Evolutionary conservation across 2,329 filamentous ascomycete species (phyloP), one percentile per base, ranked within the genome.

Genomic region (Dryadomyces quercus-mongolicae): DNA sequence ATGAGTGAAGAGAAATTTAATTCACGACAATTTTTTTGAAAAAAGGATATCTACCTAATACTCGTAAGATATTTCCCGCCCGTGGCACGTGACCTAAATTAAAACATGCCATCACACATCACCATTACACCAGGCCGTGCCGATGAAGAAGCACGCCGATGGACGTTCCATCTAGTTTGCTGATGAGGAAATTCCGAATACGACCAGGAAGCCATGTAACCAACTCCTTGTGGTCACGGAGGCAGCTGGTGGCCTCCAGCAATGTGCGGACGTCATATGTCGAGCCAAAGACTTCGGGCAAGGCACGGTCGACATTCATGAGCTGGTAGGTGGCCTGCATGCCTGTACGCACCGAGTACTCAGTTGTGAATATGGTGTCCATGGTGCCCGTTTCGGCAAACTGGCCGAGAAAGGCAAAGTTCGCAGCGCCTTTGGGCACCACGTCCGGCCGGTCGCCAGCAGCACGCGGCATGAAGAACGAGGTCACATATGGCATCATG

Each of bases 401-500:
- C 58, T 71, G 69, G 13, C 70, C 69, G 38, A 72, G 60, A 20
- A 71, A 61, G 1, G 65, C 70, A 49, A 71, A 59, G 59, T 72
- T 73, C 21, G 57, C 62, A 22, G 63, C 63, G 5, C 64, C 65
- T 18, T 63, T 53, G 0, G 70, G 70, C 47, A 71, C 65, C 0
- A 71, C 63, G n/a, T 61, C 55, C 3, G 70, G 70, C 2, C 71
- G 65, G 60, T 72, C 69, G 4, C 63, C 64, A 1, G 54, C 34
- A 8, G 63, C 59, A 13, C 70, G 64, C 2, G 67, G 62, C 44
- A 72, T 58, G 54, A 72, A 66, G 40, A 67, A 63, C 6, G 66
- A 60, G 5, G 68, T 69, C 55, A 67, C 66, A 40, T 68, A 68
- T 21, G 71, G 71, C 65, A 71, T 67, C 57, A 70, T 63, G 52